Evolutionary conservation across 1,139 yeast species (phyloP).

Genomic region (Casaregolazyma lundiana): DNA sequence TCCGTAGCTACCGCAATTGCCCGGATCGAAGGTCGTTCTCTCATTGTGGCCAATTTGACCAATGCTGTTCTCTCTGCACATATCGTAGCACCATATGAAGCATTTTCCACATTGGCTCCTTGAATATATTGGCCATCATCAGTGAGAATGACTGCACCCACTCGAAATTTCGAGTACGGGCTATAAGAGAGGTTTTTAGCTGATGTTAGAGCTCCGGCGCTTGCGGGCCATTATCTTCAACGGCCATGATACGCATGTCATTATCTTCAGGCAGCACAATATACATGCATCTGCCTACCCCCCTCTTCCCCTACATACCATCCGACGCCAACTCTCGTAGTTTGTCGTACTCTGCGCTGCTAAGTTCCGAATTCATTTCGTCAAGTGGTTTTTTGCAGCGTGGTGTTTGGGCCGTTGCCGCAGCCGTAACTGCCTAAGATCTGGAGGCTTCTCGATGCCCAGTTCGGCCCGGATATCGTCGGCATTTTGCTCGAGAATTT

Average conservation of each 20-base stretch:
- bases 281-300: too few relatives aligned
- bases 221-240: background rate
- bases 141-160: constrained; percentile 72
- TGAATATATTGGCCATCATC: constrained; percentile 44
- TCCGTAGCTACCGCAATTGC: constrained; percentile 75
- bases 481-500: constrained; percentile 66
- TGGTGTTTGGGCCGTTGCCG: constrained; percentile 1
- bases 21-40: constrained; percentile 36
- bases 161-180: constrained; percentile 84
- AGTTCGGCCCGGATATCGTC: constrained; percentile 64
- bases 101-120: constrained; percentile 93
- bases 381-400: background rate
- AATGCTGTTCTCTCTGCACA: constrained; percentile 91
- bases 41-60: constrained; percentile 52
- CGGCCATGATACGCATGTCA: background rate
- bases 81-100: constrained; percentile 80
- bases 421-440: constrained; percentile 61
- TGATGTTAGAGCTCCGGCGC: constrained; percentile 8
- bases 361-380: background rate
- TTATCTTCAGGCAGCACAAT: too few relatives aligned
- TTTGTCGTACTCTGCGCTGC: constrained; percentile 14
- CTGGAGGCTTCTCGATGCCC: constrained; percentile 74
- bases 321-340: constrained; percentile 15
- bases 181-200: constrained; percentile 51
- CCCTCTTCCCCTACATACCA: constrained; percentile 15